Base-by-base conservation (phyloP, 148 eudicot species). In the Euryodendron excelsum region DNA sequence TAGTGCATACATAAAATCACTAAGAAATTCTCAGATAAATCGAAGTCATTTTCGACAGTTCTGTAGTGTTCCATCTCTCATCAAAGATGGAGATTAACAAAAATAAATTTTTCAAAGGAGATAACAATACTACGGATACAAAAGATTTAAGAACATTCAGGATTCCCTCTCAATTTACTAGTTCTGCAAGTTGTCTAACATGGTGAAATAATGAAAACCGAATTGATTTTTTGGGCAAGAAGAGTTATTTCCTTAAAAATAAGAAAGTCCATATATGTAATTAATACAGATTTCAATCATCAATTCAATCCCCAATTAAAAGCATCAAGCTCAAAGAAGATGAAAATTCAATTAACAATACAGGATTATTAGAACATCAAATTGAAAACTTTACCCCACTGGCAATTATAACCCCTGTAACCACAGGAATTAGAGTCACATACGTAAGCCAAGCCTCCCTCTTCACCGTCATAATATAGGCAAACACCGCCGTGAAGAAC, bases 391-490 rank as follows among this genome's bases (percentile, higher is more conserved):
- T 53, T 89, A 92, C 97, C 97, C 97, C 97, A 68, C 94, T 92
- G 56, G 97, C 97, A 78, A 92, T 92, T 75, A 91, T 62, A 10
- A 91, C 94, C 33, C 97, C 97, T 30, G 93, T 81, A 60, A 92
- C 97, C 41, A 92, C 97, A 34, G 97, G 97, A 47, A 93, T 45
- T 37, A 93, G 90, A 18, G 93, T 88, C 11, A 79, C 56, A 65
- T 93, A 91, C 39, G 94, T 89, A 50, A 91, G 73, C 90, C 93
- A 93, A 8, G 87, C 91, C 82, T 93, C 97, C 64, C 91, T 84
- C 78, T 89, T 91, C 28, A 82, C 47, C 1, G 93, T 87, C 90
- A 91, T 89, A 76, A 89, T 3, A 81, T 88, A 93, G 0, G 94
- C 93, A 48, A 93, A 93, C 4, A 93, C 83, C 2, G 97, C 97